Evolutionary conservation across 805 yeast species (phyloP).

Genomic region (Metschnikowia arizonensis): DNA sequence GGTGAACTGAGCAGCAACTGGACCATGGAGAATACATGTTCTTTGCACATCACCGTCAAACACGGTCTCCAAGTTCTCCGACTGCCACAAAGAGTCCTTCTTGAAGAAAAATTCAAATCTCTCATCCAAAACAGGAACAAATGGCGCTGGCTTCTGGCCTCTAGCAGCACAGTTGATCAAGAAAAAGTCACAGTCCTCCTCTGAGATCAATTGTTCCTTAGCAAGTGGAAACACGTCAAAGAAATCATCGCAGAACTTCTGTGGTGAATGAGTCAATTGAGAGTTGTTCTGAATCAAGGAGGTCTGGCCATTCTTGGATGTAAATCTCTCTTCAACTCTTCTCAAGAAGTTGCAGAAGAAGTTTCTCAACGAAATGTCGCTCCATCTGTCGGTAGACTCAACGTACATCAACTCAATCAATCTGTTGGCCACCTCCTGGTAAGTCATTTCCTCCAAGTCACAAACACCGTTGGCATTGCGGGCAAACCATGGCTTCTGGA

Average conservation of each 20-base stretch:
- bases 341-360: conserved; percentile 82
- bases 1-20: conserved; percentile 94
- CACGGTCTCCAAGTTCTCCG: conserved; percentile 94
- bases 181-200: conserved; percentile 94
- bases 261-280: conserved; percentile 63
- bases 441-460: conserved; percentile 94
- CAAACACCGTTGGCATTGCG: conserved; percentile 71
- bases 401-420: conserved; percentile 86
- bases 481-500: conserved; percentile 98
- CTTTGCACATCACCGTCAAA: conserved; percentile 95
- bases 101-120: conserved; percentile 94
- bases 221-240: conserved; percentile 71
- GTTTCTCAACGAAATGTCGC: conserved; percentile 80
- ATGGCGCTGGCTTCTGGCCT: conserved; percentile 94
- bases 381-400: conserved; percentile 76
- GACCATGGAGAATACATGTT: conserved; percentile 98
- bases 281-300: conserved; percentile 73
- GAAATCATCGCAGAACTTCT: conserved; percentile 52
- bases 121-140: conserved; percentile 91
- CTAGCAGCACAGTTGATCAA: conserved; percentile 79
- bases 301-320: conserved; percentile 45
- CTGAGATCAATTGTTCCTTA: conserved; percentile 76
- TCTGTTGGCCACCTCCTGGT: conserved; percentile 83
- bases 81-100: conserved; percentile 99
- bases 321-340: conserved; percentile 96